Evolutionary conservation across 495 filamentous ascomycete genomes (phyloP).

Genomic region (Talaromyces stipitatus): DNA sequence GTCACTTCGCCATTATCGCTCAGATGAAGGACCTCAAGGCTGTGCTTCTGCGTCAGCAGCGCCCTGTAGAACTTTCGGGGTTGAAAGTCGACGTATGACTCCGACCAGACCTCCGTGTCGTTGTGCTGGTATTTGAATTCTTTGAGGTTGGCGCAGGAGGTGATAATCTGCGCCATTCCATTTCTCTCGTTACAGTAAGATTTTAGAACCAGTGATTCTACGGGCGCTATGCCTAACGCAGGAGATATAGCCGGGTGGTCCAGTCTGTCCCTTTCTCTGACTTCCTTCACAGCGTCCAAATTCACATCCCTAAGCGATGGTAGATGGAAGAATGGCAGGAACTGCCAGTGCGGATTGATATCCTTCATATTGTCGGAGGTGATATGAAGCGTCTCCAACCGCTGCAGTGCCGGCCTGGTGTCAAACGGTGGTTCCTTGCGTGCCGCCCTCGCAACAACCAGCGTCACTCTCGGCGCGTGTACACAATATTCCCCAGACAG

Average conservation of each 20-base stretch:
- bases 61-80: slow-evolving; percentile 7
- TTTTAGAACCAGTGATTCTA: neutral
- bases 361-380: neutral
- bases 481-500: neutral
- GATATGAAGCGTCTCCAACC: slow-evolving; percentile 2
- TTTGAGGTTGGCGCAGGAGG: slow-evolving; percentile 10
- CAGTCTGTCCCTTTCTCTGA: neutral
- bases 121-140: slow-evolving; percentile 12
- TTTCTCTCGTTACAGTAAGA: slow-evolving; percentile 6
- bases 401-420: slow-evolving; percentile 3
- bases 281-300: slow-evolving; percentile 2
- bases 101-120: slow-evolving; percentile 6
- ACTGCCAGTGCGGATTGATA: neutral
- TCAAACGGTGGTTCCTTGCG: slow-evolving; percentile 7
- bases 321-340: slow-evolving; percentile 10
- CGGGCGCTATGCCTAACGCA: neutral
- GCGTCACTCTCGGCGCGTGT: too few relatives aligned
- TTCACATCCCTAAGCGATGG: slow-evolving; percentile 6
- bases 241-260: neutral
- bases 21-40: slow-evolving; percentile 9
- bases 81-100: slow-evolving; percentile 1
- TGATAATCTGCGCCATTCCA: slow-evolving; percentile 9
- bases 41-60: slow-evolving; percentile 11
- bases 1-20: slow-evolving; percentile 7
- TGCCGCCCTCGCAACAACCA: neutral